Base-by-base conservation (phyloP, 148 eudicot genomes). In the Silene latifolia region DNA sequence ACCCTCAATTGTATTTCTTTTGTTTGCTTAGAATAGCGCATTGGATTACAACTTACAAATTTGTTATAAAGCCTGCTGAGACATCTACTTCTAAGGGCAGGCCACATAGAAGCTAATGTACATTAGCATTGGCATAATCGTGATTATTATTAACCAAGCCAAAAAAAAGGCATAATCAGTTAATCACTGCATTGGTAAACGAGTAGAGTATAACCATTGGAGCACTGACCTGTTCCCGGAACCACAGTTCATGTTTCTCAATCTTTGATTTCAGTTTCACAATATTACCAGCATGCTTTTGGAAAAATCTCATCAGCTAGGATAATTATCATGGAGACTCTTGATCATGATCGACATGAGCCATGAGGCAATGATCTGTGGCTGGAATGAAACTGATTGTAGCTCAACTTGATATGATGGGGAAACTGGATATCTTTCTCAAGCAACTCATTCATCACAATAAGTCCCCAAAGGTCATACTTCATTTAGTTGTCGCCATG, bases 211-310 rank as follows among this genome's bases (percentile, higher is more conserved):
- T 14, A 2, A 39, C 12, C 39, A 39, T 66, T 15, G 3, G 23
- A 66, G 23, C 48, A 66, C 69, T 66, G n/a, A 66, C 69, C 69
- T 66, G 69, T 35, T n/a, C 14, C 17, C 8, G 8, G 48, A 66
- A 64, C 10, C 68, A 27, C 19, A 17, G 42, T 29, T 29, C 44
- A 29, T 64, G 68, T 15, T 64, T 64, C 68, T 64, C 68, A 32
- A 27, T 32, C 18, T 64, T 35, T 15, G 68, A 64, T 29, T 29
- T 63, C n/a, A 63, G 39, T 63, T 63, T 63, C 32, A 10, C 14
- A 7, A 27, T 51, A 51, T 13, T 15, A 12, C 2, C 56, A 51
- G 56, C 56, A 51, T 15, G 56, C 56, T 51, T 51, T 51, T 51
- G 56, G 4, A 51, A 51, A 51, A 51, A 51, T 51, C 56, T 51